Percentiles rank a stretch among this genome's conserved stretches.
These are phyloP conservation scores for Gregarina niphandrodes DNA, from an alignment of 169 alveolate genomes.

Conservation along the genomic window DNA sequence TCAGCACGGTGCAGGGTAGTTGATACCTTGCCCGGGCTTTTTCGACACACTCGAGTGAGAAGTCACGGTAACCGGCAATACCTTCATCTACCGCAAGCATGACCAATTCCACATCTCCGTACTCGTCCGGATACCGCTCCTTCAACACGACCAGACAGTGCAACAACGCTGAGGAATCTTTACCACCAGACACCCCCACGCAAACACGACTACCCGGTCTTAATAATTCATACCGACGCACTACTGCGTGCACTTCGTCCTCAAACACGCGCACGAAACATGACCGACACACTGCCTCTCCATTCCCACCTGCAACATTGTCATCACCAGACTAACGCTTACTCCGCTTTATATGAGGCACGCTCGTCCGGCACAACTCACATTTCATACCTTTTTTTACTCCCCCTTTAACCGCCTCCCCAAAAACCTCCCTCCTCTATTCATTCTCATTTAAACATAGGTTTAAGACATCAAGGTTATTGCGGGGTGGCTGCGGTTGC, in stretches of 20 bases:
- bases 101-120: constrained; percentile 59
- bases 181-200: constrained; percentile 90
- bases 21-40: too few relatives aligned
- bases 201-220: constrained; percentile 69
- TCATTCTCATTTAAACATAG: too few relatives aligned
- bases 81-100: constrained; percentile 91
- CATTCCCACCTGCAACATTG: too few relatives aligned
- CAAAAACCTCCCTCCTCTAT: too few relatives aligned
- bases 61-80: constrained; percentile 86
- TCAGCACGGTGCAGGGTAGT: too few relatives aligned
- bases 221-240: constrained; percentile 31
- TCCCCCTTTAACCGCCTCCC: too few relatives aligned
- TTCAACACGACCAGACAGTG: constrained; percentile 68
- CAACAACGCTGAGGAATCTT: constrained; percentile 71
- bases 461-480: too few relatives aligned
- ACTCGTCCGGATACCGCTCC: constrained; percentile 54
- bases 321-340: too few relatives aligned
- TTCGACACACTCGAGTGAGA: constrained; percentile 69
- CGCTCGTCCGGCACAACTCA: too few relatives aligned
- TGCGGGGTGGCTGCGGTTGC: too few relatives aligned
- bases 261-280: constrained; percentile 75
- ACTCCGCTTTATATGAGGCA: too few relatives aligned
- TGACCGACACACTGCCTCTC: constrained; percentile 54
- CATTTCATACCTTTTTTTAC: too few relatives aligned
- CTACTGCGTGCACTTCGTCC: constrained; percentile 69